A percentile compares a stretch with the other conserved stretches of the same genome.
Evolutionary conservation across 2,329 filamentous ascomycete species (phyloP).

Genomic region (Diaporthe sp.): DNA sequence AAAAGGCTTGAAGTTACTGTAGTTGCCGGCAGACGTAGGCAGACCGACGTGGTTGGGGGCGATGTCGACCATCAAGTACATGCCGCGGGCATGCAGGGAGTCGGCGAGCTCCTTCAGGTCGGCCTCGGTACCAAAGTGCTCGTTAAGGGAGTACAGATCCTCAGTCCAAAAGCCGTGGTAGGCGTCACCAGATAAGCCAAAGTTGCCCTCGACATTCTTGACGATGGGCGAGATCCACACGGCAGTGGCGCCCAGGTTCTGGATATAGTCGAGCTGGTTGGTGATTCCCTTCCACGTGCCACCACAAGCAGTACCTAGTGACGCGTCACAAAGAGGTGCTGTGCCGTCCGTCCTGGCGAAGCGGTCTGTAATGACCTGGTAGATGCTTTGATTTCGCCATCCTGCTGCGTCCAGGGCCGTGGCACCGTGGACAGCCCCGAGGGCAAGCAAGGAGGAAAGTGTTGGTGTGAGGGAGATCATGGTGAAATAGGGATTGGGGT

Average conservation of each 20-base stretch:
- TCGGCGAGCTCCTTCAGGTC: slow-evolving; percentile 64
- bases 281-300: slow-evolving; percentile 63
- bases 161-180: slow-evolving; percentile 67
- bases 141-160: slow-evolving; percentile 63
- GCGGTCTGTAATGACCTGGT: slow-evolving; percentile 59
- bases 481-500: slow-evolving; percentile 3
- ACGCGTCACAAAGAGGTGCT: slow-evolving; percentile 51
- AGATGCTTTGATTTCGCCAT: slow-evolving; percentile 57
- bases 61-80: slow-evolving; percentile 74
- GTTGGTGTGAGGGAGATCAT: slow-evolving; percentile 20
- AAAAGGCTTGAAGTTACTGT: slow-evolving; percentile 46
- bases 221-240: slow-evolving; percentile 64
- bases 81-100: slow-evolving; percentile 66
- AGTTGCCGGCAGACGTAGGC: slow-evolving; percentile 40
- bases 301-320: slow-evolving; percentile 58
- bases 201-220: slow-evolving; percentile 55
- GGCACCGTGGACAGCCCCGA: background rate
- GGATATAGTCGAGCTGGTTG: slow-evolving; percentile 63
- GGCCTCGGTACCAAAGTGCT: slow-evolving; percentile 63
- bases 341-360: slow-evolving; percentile 56
- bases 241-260: slow-evolving; percentile 56
- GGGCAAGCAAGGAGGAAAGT: slow-evolving; percentile 22
- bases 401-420: slow-evolving; percentile 40
- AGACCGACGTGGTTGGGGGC: slow-evolving; percentile 68
- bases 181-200: slow-evolving; percentile 49